phyloP scores from a whole-genome alignment of 441 rosid species.

The Rhodomyrtus psidioides region DNA sequence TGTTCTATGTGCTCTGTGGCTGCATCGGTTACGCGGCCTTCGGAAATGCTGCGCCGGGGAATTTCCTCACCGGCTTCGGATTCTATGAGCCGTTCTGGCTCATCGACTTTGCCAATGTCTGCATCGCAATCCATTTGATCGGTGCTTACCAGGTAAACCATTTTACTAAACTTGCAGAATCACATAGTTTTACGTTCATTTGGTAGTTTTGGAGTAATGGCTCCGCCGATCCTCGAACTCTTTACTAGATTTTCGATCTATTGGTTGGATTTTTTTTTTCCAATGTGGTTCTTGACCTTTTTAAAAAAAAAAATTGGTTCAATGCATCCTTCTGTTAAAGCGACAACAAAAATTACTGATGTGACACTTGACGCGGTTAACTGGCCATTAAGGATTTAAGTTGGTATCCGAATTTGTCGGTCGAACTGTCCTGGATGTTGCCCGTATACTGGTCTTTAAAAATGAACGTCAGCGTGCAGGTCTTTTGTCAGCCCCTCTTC shows the following conservation, averaged over 20 bases:
- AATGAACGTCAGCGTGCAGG: conserved; percentile 24
- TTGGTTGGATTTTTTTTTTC: neutral
- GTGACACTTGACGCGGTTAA: neutral
- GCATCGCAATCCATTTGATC: conserved; percentile 74
- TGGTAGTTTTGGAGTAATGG: neutral
- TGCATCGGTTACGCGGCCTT: conserved; percentile 81
- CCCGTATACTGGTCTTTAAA: neutral
- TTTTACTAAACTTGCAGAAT: neutral
- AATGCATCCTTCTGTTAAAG: neutral
- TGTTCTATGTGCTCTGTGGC: conserved; percentile 73
- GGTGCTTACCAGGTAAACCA: conserved; percentile 75
- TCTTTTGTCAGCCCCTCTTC: conserved; percentile 72
- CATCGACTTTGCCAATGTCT: conserved; percentile 67
- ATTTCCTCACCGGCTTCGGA: conserved; percentile 82
- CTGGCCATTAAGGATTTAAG: neutral
- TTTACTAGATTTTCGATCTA: neutral
- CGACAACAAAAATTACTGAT: neutral
- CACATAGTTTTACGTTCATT: neutral
- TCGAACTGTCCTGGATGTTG: too few relatives aligned
- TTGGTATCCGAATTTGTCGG: neutral
- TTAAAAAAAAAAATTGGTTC: neutral
- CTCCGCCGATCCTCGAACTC: neutral
- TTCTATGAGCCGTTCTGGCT: conserved; percentile 87
- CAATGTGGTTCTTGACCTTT: neutral
- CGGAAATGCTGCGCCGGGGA: conserved; percentile 74